Percentiles rank a stretch among this genome's conserved stretches.
phyloP scores from a whole-genome alignment of 208 protist species.

The Leishmania lainsoni region DNA sequence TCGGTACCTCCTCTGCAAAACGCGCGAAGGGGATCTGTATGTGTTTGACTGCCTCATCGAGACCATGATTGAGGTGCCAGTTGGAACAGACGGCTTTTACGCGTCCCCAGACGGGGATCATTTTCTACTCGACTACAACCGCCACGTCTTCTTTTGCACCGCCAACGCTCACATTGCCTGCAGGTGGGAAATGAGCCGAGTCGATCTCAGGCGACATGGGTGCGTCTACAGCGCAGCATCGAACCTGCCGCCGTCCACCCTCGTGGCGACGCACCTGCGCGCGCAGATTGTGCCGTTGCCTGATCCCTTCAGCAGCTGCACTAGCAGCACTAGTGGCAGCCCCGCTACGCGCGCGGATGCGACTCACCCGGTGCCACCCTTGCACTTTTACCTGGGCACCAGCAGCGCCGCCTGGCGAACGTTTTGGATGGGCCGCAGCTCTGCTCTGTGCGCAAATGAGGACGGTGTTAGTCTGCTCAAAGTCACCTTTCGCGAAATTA shows the following conservation, averaged over 20 bases:
- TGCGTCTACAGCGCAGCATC: slow-evolving; percentile 8
- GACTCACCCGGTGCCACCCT: slow-evolving; percentile 1
- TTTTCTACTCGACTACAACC: slow-evolving; percentile 50
- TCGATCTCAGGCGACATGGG: slow-evolving; percentile 13
- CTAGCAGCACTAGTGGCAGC: neutral
- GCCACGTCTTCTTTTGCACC: slow-evolving; percentile 42
- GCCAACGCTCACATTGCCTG: slow-evolving; percentile 25
- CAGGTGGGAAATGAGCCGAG: slow-evolving; percentile 39
- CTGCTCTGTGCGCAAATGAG: slow-evolving; percentile 49
- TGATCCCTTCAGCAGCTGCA: neutral
- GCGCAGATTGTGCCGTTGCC: slow-evolving; percentile 24
- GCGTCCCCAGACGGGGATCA: slow-evolving; percentile 46
- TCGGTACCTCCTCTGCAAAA: slow-evolving; percentile 60
- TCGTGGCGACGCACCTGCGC: slow-evolving; percentile 31
- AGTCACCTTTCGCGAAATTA: slow-evolving; percentile 1
- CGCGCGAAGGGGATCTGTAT: slow-evolving; percentile 42
- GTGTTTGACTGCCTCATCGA: slow-evolving; percentile 61
- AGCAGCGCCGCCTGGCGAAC: slow-evolving; percentile 59
- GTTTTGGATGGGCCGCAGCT: slow-evolving; percentile 45
- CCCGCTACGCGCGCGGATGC: neutral
- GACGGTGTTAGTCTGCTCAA: slow-evolving; percentile 38
- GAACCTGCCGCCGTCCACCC: neutral
- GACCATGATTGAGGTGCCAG: slow-evolving; percentile 49
- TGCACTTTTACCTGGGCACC: slow-evolving; percentile 35
- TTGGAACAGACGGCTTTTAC: slow-evolving; percentile 59